These are phyloP conservation scores for Eustoma russellianum DNA, from an alignment of 257 asterid genomes.

Conservation along the genomic window DNA sequence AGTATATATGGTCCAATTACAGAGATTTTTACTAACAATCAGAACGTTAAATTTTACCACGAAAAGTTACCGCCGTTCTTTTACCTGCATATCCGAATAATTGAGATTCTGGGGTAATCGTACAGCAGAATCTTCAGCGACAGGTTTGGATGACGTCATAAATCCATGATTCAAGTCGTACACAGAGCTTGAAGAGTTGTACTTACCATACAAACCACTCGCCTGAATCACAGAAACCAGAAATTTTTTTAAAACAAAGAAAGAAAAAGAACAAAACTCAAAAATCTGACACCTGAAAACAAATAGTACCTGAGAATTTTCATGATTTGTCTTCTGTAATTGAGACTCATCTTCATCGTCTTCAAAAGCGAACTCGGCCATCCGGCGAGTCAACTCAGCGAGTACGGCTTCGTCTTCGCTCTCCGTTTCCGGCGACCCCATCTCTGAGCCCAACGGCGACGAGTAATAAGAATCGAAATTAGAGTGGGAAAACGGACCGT, in stretches of 20 bases:
- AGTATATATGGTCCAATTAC: too few species aligned
- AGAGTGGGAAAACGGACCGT: slow-evolving; percentile 18
- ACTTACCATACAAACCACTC: slow-evolving; percentile 1
- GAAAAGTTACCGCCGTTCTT: too few species aligned
- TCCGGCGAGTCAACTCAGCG: slow-evolving; percentile 69
- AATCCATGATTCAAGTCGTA: slow-evolving; percentile 10
- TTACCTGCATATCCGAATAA: neutral
- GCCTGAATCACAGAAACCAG: neutral
- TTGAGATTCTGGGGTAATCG: neutral
- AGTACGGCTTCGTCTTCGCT: slow-evolving; percentile 54
- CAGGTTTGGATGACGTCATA: slow-evolving; percentile 8
- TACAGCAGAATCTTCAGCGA: slow-evolving; percentile 2
- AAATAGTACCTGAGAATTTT: slow-evolving; percentile 6
- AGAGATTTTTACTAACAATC: too few species aligned
- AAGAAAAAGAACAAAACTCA: too few species aligned
- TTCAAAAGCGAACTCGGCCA: slow-evolving; percentile 72
- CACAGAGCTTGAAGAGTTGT: slow-evolving; percentile 12
- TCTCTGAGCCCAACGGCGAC: slow-evolving; percentile 51
- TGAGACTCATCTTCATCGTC: slow-evolving; percentile 43
- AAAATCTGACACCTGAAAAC: too few species aligned
- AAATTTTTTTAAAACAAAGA: too few species aligned
- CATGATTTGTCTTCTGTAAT: too few species aligned
- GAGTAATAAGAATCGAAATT: slow-evolving; percentile 11
- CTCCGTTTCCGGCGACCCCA: slow-evolving; percentile 48
- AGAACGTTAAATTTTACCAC: too few species aligned